Evolutionary conservation across 2,329 filamentous ascomycete genomes (phyloP).

Genomic region (Coniochaeta sp.): DNA sequence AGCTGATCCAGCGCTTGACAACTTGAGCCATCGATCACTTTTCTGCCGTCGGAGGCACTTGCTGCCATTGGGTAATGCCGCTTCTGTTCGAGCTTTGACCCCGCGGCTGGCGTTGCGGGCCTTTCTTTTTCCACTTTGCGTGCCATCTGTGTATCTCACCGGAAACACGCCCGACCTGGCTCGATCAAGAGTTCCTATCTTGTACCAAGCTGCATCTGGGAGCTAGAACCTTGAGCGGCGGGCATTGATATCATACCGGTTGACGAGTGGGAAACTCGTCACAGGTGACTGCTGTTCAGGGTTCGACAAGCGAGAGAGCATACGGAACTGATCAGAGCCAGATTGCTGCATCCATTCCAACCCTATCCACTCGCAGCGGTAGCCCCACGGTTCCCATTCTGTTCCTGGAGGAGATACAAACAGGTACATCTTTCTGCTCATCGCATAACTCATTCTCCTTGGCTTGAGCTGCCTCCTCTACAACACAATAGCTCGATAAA

Average conservation of each 20-base stretch:
- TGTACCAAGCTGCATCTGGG: not conserved
- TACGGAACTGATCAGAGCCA: not conserved
- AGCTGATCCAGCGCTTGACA: not conserved
- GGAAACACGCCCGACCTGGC: not conserved
- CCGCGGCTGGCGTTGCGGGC: conserved; percentile 2
- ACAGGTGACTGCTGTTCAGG: not conserved
- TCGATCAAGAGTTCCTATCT: conserved; percentile 5
- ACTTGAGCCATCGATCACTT: not conserved
- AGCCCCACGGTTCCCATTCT: conserved; percentile 3
- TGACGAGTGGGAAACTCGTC: not conserved
- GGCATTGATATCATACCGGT: not conserved
- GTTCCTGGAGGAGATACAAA: not conserved
- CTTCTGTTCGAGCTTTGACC: conserved; percentile 2
- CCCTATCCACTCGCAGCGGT: conserved; percentile 17
- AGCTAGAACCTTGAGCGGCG: not conserved
- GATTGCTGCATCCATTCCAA: not conserved
- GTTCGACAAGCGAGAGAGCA: not conserved
- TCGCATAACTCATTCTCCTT: not conserved
- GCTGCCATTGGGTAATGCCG: not conserved
- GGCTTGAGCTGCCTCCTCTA: not conserved
- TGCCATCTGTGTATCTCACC: not conserved
- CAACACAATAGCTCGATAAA: not conserved
- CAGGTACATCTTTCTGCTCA: not conserved
- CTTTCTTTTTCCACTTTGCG: not conserved
- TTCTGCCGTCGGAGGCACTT: not conserved